Evolutionary conservation across 2,329 filamentous ascomycete genomes (phyloP), one percentile per base, ranked within the genome.

Genomic region (Neoscytalidium dimidiatum): DNA sequence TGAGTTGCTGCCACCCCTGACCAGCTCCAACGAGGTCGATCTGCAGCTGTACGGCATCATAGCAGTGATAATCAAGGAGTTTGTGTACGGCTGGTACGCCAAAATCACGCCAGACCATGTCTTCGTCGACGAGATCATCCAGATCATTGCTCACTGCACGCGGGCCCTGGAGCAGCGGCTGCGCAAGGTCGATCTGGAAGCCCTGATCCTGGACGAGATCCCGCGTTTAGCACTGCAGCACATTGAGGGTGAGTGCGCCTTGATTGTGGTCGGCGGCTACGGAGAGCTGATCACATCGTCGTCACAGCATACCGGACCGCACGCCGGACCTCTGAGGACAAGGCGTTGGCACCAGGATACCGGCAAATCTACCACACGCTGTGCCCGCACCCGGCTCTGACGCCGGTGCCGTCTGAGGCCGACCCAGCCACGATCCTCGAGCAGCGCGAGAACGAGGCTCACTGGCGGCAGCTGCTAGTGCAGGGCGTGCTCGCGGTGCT

Each of bases 11-110:
- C 95, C 94, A 66, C 93, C 94, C 43, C 83, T 99, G 73, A 98
- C 94, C 56, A 97, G 93, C 81, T 93, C 92, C 60, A 96, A 97
- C 77, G 92, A 96, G 71, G 88, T 98, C 66, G 95, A 99, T 77
- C 81, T 96, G 64, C 91, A 99, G 79, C 85, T 99, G 4, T 99
- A 98, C 75, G 94, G 92, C 29, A 86, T 98, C 66, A 88, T 99
- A 67, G 91, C 95, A 61, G 90, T 98, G 66, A 88, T 98, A 67
- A 84, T 97, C 71, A 89, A 91, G 72, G 93, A 97, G 69, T 97
- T 93, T 75, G 91, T 99, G 41, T 90, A 95, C 76, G 88, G 88
- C 33, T 99, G 95, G 95, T 99, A 99, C 81, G 85, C 84, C 69
- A 94, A 90, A 77, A 95, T 99, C 76, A 97, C 94, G 1, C 88